Evolutionary conservation across 305 asterid genomes (phyloP).

Genomic region (Fraxinus xanthoxyloides): DNA sequence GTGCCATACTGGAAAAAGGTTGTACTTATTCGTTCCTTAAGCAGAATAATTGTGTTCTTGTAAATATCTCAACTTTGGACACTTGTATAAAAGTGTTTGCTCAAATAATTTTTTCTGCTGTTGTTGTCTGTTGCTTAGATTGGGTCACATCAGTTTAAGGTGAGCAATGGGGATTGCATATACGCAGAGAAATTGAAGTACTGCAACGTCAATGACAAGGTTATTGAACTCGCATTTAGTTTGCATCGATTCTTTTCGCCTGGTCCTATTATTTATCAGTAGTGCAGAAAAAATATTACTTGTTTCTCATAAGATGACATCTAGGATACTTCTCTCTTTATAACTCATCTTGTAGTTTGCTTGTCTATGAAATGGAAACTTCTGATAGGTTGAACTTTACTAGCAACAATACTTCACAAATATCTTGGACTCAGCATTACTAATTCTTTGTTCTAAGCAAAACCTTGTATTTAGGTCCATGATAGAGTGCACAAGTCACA

Average conservation of each 20-base stretch:
- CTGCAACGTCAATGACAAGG: conserved; percentile 93
- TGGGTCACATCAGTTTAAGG: conserved; percentile 98
- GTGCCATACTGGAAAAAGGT: neutral
- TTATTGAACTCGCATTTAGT: conserved; percentile 24
- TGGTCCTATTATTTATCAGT: neutral
- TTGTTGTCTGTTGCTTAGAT: conserved; percentile 37
- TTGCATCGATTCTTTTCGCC: neutral
- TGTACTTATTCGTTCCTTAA: neutral
- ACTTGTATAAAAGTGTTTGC: neutral
- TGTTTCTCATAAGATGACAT: neutral
- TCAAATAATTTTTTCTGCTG: neutral
- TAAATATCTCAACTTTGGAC: neutral
- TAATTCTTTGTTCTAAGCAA: neutral
- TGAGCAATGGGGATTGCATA: conserved; percentile 85
- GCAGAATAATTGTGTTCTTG: neutral
- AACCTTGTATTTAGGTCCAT: neutral
- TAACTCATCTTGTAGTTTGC: neutral
- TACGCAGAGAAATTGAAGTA: conserved; percentile 78
- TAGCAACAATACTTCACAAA: neutral
- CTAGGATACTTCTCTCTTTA: neutral
- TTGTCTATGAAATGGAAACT: neutral
- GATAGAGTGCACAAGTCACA: neutral
- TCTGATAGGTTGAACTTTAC: conserved; percentile 1
- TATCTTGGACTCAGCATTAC: neutral
- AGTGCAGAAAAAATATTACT: neutral